Evolutionary conservation across 1,139 yeast genomes (phyloP), one percentile per base, ranked within the genome.

Genomic region (Candida dubliniensis): DNA sequence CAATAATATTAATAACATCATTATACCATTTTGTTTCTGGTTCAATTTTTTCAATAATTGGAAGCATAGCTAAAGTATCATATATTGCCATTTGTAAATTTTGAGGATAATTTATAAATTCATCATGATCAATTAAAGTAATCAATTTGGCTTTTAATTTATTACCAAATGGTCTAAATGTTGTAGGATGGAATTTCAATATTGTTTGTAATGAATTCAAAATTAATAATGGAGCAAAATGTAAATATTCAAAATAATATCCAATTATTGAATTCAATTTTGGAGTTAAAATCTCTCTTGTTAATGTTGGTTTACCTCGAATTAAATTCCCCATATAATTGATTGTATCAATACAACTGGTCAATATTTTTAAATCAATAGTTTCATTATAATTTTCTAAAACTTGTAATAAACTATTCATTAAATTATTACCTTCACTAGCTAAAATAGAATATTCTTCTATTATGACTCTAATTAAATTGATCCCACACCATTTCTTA

Each of bases 241-340:
- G 63, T 23, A 82, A 58, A 45, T 69, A 63, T 14, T 69, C 77
- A 45, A 87, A 59, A 51, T 84, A 71, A 6, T 77, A 64, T 15
- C 79, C 71, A 45, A 87, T 77, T 36, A 86, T 79, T 2, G 73
- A 68, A 10, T 89, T 81, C 43, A 91, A 68, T 52, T 83, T 83
- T 3, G 97, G 96, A 1, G 96, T 87, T 47, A 90, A 74, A 7
- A 87, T 71, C 56, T 90, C 96, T 60, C 98, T 77, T 2, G 95
- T 84, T 40, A 91, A 71, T 1, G 91, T 82, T 1, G 96, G 89
- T 57, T 90, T 90, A 2, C 90, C 95, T 61, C 86, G 78, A 46
- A 87, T 84, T 37, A 72, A 67, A 35, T 69, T 64, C 54, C 84
- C 77, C 24, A 87, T 56, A 15, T 63, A 63, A 48, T 74, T 67